These are phyloP conservation scores for Rhamnella rubrinervis DNA, from an alignment of 331 rosid species.

Conservation along the genomic window DNA sequence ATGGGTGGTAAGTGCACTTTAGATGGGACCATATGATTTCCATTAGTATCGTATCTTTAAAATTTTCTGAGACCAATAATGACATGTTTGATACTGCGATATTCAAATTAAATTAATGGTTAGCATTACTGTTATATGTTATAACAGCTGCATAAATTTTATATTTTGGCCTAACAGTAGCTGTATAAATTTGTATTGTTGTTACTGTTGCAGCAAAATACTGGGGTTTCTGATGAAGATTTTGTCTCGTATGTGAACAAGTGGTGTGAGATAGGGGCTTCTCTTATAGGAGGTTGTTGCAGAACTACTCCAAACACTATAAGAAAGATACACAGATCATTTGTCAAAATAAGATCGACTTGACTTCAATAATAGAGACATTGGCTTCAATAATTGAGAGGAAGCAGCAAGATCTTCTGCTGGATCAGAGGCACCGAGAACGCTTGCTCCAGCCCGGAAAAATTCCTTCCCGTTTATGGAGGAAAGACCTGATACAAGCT, in stretches of 20 bases:
- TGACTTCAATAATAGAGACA: slow-evolving; percentile 26
- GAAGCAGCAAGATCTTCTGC: slow-evolving; percentile 8
- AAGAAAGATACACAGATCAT: slow-evolving; percentile 56
- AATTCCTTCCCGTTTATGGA: background rate
- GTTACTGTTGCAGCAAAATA: slow-evolving; percentile 64
- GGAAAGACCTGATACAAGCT: background rate
- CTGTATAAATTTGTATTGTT: background rate
- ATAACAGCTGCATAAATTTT: no score
- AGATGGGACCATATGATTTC: slow-evolving; percentile 11
- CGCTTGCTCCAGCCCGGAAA: background rate
- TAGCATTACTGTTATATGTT: no score
- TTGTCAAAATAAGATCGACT: slow-evolving; percentile 43
- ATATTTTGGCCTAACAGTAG: background rate
- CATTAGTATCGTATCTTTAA: background rate
- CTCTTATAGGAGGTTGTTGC: slow-evolving; percentile 91
- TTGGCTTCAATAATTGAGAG: slow-evolving; percentile 7
- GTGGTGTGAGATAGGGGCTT: slow-evolving; percentile 88
- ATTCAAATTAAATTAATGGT: background rate
- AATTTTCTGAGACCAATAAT: background rate
- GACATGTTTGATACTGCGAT: background rate
- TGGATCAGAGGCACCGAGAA: slow-evolving; percentile 15
- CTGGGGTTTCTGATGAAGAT: slow-evolving; percentile 79
- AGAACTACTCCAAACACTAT: slow-evolving; percentile 87
- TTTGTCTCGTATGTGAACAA: slow-evolving; percentile 76
- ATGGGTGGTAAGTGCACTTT: slow-evolving; percentile 83